These are phyloP conservation scores for Phialophora macrospora DNA, from an alignment of 2,329 filamentous ascomycete species.

Conservation along the genomic window DNA sequence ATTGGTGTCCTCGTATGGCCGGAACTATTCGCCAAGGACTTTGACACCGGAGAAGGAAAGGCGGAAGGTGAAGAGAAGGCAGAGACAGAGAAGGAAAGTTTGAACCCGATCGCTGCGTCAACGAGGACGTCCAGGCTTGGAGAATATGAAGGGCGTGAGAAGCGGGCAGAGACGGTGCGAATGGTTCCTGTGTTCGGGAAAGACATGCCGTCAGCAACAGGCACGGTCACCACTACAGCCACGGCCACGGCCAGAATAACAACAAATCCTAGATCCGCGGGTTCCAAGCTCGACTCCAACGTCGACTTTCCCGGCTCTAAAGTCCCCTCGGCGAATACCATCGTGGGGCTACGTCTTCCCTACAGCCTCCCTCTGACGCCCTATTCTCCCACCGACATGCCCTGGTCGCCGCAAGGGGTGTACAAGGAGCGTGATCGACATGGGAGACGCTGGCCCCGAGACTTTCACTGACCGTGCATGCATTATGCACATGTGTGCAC, in stretches of 20 bases:
- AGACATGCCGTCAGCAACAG: slow-evolving; percentile 58
- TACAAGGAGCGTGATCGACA: slow-evolving; percentile 29
- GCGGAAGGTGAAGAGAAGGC: background rate
- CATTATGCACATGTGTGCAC: background rate
- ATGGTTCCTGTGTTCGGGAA: slow-evolving; percentile 73
- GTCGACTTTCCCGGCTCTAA: background rate
- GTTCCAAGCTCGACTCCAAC: background rate
- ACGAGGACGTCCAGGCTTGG: background rate
- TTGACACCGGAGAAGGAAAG: slow-evolving; percentile 17
- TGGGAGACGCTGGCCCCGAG: slow-evolving; percentile 26
- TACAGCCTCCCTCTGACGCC: slow-evolving; percentile 75
- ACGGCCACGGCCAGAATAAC: too few relatives aligned
- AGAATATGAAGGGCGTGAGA: background rate
- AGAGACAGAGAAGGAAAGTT: background rate
- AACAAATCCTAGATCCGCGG: too few relatives aligned
- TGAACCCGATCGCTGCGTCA: background rate
- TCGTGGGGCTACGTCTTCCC: slow-evolving; percentile 77
- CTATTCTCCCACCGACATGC: slow-evolving; percentile 68
- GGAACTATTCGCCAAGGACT: slow-evolving; percentile 55
- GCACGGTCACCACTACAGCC: too few relatives aligned
- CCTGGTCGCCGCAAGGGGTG: slow-evolving; percentile 63
- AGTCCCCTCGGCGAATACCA: slow-evolving; percentile 34
- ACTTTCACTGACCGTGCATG: slow-evolving; percentile 8
- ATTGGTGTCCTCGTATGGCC: slow-evolving; percentile 85
- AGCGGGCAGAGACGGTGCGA: slow-evolving; percentile 41